These are phyloP conservation scores for Neonectria punicea DNA, from an alignment of 2,329 filamentous ascomycete species.

Conservation along the genomic window DNA sequence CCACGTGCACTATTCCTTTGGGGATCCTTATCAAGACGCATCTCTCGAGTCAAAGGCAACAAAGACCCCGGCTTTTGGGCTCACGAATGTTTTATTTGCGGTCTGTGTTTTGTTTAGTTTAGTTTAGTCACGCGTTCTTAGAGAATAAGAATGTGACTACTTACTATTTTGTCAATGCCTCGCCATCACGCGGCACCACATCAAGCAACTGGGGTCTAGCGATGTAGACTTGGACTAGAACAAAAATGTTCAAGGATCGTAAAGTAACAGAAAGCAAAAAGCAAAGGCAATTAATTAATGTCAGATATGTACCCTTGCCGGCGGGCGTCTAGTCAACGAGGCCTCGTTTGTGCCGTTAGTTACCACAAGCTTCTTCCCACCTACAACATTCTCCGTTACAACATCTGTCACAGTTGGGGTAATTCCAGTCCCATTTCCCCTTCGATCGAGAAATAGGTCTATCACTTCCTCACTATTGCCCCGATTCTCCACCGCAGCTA, in stretches of 20 bases:
- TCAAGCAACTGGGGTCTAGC: neutral
- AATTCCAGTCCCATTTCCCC: neutral
- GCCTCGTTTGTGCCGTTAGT: too few relatives aligned
- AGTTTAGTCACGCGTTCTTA: neutral
- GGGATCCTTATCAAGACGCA: neutral
- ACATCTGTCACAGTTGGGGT: neutral
- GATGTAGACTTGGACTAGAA: neutral
- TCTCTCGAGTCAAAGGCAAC: neutral
- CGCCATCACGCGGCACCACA: neutral
- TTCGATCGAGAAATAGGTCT: neutral
- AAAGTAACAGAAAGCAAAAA: neutral
- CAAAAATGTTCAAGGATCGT: neutral
- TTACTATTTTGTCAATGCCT: neutral
- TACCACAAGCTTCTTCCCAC: too few relatives aligned
- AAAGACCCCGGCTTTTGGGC: neutral
- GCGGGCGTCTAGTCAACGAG: too few relatives aligned
- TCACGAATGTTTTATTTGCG: neutral
- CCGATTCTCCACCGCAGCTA: too few relatives aligned
- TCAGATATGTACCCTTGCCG: too few relatives aligned
- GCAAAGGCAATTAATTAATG: too few relatives aligned
- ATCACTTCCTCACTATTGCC: neutral
- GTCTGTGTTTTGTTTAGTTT: neutral
- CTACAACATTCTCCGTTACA: neutral
- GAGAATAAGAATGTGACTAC: neutral
- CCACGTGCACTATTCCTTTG: slow-evolving; percentile 2